Percentiles rank a stretch among this genome's conserved stretches.
These are phyloP conservation scores for Lepidium campestre DNA, from an alignment of 441 rosid genomes.

Conservation along the genomic window DNA sequence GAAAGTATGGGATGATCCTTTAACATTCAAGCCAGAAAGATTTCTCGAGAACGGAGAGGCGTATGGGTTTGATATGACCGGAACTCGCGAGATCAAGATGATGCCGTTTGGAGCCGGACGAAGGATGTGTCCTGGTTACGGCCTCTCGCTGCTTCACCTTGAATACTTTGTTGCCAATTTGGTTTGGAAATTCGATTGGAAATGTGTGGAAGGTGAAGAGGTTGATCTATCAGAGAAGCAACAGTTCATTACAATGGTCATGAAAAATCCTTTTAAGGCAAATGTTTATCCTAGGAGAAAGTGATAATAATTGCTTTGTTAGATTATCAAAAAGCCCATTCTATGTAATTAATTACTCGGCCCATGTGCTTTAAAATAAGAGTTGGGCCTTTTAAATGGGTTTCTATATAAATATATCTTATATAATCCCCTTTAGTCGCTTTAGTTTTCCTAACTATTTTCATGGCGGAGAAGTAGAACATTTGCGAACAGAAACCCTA, in stretches of 20 bases:
- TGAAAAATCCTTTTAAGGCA: constrained; percentile 34
- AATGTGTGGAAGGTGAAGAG: constrained; percentile 34
- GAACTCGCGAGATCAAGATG: constrained; percentile 39
- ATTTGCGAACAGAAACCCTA: constrained; percentile 22
- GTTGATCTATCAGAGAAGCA: constrained; percentile 34
- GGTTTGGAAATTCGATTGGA: constrained; percentile 38
- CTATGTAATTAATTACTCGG: not conserved
- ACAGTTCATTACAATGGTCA: constrained; percentile 34
- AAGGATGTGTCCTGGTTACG: constrained; percentile 33
- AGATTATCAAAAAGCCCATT: not conserved
- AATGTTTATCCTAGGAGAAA: constrained; percentile 20
- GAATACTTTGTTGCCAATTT: constrained; percentile 31
- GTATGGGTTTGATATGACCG: constrained; percentile 25
- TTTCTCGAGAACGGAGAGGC: constrained; percentile 28
- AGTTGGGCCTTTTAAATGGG: not conserved
- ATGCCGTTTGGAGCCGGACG: constrained; percentile 39
- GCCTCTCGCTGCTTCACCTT: constrained; percentile 28
- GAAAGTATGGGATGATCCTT: constrained; percentile 36
- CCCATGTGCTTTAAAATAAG: not conserved
- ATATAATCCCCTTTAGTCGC: too few species aligned
- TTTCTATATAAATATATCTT: not conserved
- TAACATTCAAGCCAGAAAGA: constrained; percentile 36
- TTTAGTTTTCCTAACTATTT: not conserved
- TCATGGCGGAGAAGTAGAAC: constrained; percentile 20
- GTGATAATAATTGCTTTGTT: not conserved